Evolutionary conservation across 345 rosid species (phyloP).

Genomic region (Anastatica hierochuntica): DNA sequence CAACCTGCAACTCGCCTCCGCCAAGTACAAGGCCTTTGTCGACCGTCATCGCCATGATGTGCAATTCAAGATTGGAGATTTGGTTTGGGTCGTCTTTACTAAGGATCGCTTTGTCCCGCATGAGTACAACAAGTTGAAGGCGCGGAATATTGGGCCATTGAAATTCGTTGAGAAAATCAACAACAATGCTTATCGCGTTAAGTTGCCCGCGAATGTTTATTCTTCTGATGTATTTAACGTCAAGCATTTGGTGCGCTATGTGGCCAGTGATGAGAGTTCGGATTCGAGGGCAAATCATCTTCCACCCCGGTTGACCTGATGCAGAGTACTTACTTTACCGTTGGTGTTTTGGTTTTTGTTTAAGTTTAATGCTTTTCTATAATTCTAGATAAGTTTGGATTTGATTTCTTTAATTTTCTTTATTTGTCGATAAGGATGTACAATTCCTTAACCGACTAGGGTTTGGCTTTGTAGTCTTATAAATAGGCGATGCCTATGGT

Average conservation of each 20-base stretch:
- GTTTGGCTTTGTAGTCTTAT: no score
- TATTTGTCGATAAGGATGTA: no score
- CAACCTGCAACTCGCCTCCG: background rate
- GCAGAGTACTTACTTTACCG: no score
- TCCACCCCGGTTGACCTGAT: background rate
- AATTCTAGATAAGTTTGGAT: no score
- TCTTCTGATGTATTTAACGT: background rate
- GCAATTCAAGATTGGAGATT: background rate
- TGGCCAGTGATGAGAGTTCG: background rate
- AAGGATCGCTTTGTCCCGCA: background rate
- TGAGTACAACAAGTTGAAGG: background rate
- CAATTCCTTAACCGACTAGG: no score
- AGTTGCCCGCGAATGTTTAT: background rate
- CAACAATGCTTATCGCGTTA: background rate
- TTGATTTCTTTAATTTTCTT: no score
- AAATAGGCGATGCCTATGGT: no score
- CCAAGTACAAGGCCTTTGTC: background rate
- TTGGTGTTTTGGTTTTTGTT: no score
- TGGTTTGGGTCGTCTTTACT: background rate
- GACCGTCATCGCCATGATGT: background rate
- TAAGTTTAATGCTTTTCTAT: no score
- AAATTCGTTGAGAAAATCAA: background rate
- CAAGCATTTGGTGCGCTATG: background rate
- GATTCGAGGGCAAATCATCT: background rate
- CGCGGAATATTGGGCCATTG: background rate